Evolutionary conservation across 2,329 filamentous ascomycete genomes (phyloP).

Genomic region (Neocucurbitaria cava): DNA sequence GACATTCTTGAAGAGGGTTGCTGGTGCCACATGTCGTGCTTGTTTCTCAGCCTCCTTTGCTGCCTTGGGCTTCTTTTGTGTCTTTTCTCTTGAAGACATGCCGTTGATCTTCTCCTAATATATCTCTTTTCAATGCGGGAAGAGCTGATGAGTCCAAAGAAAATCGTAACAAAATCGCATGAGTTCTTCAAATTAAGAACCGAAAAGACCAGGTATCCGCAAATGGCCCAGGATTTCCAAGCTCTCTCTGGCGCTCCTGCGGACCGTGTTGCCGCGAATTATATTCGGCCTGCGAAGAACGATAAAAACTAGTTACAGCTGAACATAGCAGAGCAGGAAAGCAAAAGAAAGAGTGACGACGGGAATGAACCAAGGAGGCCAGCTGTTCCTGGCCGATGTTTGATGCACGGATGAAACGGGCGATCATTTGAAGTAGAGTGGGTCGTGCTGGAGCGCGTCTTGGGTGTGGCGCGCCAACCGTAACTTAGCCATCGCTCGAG

Average conservation of each 20-base stretch:
- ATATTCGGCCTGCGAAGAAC: constrained; percentile 29
- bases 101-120: constrained; percentile 9
- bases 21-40: constrained; percentile 28
- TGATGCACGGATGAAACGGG: constrained; percentile 46
- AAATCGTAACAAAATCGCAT: background rate
- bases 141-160: background rate
- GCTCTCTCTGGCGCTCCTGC: constrained; percentile 17
- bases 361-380: constrained; percentile 35
- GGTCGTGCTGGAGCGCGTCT: constrained; percentile 26
- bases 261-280: constrained; percentile 31
- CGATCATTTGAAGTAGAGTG: constrained; percentile 31
- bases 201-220: constrained; percentile 22
- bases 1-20: constrained; percentile 39
- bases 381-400: constrained; percentile 37
- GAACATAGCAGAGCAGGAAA: constrained; percentile 12
- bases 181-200: background rate
- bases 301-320: constrained; percentile 5
- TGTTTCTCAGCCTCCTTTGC: constrained; percentile 33
- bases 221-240: constrained; percentile 16
- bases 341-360: constrained; percentile 9
- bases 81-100: constrained; percentile 45
- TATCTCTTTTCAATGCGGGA: background rate
- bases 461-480: constrained; percentile 27
- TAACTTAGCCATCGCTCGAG: constrained; percentile 22
- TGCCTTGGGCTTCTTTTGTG: constrained; percentile 44